Evolutionary conservation across 495 filamentous ascomycete genomes (phyloP), one percentile per base, ranked within the genome.

Genomic region (Penicillium desertorum): DNA sequence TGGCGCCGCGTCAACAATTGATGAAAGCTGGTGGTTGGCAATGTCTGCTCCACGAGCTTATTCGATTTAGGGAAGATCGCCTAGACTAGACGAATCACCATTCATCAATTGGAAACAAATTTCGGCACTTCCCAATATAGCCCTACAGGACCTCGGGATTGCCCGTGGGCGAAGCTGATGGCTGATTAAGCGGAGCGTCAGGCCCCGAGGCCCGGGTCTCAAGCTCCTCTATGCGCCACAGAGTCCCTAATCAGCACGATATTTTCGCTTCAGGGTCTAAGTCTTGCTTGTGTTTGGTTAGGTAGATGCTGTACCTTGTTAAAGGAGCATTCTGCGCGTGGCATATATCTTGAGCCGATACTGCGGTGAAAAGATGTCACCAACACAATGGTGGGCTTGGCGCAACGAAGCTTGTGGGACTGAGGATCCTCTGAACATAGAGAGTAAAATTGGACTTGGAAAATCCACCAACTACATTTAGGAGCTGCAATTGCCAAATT

Each of bases 1-100:
- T 64, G 62, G 62, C 58, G 58, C 58, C 62, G 62, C 58, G 58
- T 63, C 48, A 51, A 51, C 48, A 7, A 2, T 46, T 61, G 47
- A 19, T 41, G 19, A 48, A 23, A 45, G 6, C 14, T 34, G 34
- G 8, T 34, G 19, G 54, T 47, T 37, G 27, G 34, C 44, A 23
- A 5, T 46, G 39, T 48, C 19, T 34, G 47, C 62, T 58, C 61
- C 58, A 58, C 22, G 62, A 64, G 62, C 48, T 64, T 64, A 64
- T 54, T 64, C 41, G n/a, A 56, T 41, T 55, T n/a, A 55, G 43
- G 14, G 22, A 63, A 32, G 58, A 61, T 61, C 62, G 34, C 14
- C 58, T 10, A 3, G n/a, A 4, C 34, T 16, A 4, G 58, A 56
- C 55, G 58, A 58, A 64, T 64, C 16, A 41, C 3, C 16, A 3